A percentile compares a stretch with the other conserved stretches of the same genome.
Evolutionary conservation across 371 early-diverging fungal species (phyloP).

Genomic region (Lichtheimia ramosa): DNA sequence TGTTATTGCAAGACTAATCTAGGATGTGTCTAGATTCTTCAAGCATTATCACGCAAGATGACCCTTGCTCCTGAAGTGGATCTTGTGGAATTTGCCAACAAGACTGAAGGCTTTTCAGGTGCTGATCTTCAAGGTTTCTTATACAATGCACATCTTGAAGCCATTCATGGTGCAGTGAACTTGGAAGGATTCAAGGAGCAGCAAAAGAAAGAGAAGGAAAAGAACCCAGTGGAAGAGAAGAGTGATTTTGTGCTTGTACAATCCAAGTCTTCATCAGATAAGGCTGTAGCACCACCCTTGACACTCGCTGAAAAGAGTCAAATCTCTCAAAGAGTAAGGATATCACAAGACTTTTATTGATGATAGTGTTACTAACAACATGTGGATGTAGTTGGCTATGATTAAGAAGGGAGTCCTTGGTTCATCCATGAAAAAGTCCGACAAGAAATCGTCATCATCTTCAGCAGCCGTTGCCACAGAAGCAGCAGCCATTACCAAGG

Average conservation of each 20-base stretch:
- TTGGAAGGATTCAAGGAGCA: conserved; percentile 45
- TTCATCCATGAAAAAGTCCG: not conserved
- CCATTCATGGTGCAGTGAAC: conserved; percentile 76
- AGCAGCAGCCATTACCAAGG: conserved; percentile 46
- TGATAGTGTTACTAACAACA: not conserved
- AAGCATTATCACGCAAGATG: conserved; percentile 67
- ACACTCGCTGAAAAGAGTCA: conserved; percentile 65
- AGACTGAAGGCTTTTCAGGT: conserved; percentile 81
- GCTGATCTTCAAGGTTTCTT: conserved; percentile 94
- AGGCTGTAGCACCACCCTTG: conserved; percentile 30
- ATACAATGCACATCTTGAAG: conserved; percentile 89
- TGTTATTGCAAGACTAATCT: not conserved
- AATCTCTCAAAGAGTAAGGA: conserved; percentile 57
- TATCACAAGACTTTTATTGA: not conserved
- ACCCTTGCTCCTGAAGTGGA: conserved; percentile 60
- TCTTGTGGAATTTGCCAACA: conserved; percentile 58
- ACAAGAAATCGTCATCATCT: conserved; percentile 9
- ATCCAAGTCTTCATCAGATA: conserved; percentile 15
- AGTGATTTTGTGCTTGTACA: conserved; percentile 38
- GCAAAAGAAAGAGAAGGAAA: conserved; percentile 30
- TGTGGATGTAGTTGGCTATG: conserved; percentile 43
- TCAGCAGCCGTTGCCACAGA: conserved; percentile 12
- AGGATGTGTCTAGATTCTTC: conserved; percentile 47
- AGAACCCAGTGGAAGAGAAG: conserved; percentile 26
- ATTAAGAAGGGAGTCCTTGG: conserved; percentile 49